phyloP scores from a whole-genome alignment of 371 early-diverging fungal genomes.

The Mortierella sp. region DNA sequence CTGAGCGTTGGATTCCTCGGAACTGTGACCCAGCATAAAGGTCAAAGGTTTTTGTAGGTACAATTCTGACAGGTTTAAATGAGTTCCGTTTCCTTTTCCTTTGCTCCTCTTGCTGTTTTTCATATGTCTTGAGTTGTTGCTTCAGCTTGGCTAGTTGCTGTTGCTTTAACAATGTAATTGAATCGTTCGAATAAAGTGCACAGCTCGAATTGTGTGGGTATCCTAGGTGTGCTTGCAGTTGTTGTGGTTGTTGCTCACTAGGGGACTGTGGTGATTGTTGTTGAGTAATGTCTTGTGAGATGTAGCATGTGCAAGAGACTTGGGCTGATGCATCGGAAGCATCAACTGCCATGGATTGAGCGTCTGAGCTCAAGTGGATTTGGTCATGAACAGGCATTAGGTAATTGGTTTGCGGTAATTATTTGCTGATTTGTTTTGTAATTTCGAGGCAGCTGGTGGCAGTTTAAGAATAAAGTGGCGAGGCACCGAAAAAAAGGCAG shows the following conservation, averaged over 20 bases:
- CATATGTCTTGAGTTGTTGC: neutral
- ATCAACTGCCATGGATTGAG: neutral
- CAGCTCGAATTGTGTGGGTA: neutral
- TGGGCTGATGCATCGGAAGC: neutral
- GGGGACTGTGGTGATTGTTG: neutral
- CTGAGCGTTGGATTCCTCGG: conserved; percentile 79
- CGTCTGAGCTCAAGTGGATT: conserved; percentile 2
- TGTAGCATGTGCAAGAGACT: conserved; percentile 17
- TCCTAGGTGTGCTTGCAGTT: neutral
- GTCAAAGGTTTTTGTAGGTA: conserved; percentile 36
- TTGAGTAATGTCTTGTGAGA: neutral
- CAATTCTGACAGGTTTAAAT: conserved; percentile 16
- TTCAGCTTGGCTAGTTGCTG: conserved; percentile 17
- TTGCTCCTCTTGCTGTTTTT: neutral
- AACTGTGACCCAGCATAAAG: conserved; percentile 81
- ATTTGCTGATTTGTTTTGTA: neutral
- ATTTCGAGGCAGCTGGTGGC: neutral
- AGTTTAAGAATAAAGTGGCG: neutral
- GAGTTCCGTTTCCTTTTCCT: conserved; percentile 20
- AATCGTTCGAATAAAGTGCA: conserved; percentile 4
- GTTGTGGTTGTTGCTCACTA: neutral
- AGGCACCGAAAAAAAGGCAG: neutral
- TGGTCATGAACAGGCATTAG: conserved; percentile 22
- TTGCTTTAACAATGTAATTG: conserved; percentile 10
- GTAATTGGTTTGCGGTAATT: neutral